Conservation (phyloP, 352 stramenopile genomes). For the Pythium angustatum region DNA sequence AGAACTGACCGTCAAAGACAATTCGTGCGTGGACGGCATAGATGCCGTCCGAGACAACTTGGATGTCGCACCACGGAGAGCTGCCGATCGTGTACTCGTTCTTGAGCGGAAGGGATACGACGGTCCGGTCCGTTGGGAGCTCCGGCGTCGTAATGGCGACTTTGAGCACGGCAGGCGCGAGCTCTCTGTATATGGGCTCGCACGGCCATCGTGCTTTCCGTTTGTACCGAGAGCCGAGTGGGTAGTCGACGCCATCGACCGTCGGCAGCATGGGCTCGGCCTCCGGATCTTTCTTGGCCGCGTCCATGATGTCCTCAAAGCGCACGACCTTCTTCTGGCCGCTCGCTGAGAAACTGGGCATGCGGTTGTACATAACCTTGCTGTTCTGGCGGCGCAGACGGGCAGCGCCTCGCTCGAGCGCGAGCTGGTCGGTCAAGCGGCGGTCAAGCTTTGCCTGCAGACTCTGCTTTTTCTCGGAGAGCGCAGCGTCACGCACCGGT, state of each 20-base stretch:
- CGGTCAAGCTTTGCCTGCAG: slow-evolving; percentile 22
- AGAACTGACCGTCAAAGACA: slow-evolving; percentile 61
- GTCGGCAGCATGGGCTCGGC: slow-evolving; percentile 27
- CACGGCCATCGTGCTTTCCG: slow-evolving; percentile 33
- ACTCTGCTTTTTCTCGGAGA: slow-evolving; percentile 12
- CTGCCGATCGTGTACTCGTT: slow-evolving; percentile 55
- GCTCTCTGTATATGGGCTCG: slow-evolving; percentile 18
- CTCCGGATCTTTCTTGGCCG: slow-evolving; percentile 14
- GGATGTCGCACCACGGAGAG: slow-evolving; percentile 55
- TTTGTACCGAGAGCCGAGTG: slow-evolving; percentile 51
- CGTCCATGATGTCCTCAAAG: slow-evolving; percentile 26
- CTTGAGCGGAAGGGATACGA: slow-evolving; percentile 29
- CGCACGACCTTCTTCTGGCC: slow-evolving; percentile 23
- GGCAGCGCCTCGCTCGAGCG: slow-evolving; percentile 7
- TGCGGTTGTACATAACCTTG: slow-evolving; percentile 7
- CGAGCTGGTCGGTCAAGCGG: slow-evolving; percentile 22
- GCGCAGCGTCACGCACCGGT: not conserved
- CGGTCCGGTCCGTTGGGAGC: slow-evolving; percentile 18
- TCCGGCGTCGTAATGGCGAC: slow-evolving; percentile 22
- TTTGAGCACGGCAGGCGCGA: slow-evolving; percentile 11
- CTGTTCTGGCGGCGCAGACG: slow-evolving; percentile 18
- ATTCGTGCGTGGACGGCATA: slow-evolving; percentile 62
- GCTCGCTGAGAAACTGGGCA: slow-evolving; percentile 15
- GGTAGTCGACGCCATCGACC: slow-evolving; percentile 32
- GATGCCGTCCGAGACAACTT: slow-evolving; percentile 45